Base-by-base conservation (phyloP, 108 stramenopile species). In the Stephanodiscus triporus region DNA sequence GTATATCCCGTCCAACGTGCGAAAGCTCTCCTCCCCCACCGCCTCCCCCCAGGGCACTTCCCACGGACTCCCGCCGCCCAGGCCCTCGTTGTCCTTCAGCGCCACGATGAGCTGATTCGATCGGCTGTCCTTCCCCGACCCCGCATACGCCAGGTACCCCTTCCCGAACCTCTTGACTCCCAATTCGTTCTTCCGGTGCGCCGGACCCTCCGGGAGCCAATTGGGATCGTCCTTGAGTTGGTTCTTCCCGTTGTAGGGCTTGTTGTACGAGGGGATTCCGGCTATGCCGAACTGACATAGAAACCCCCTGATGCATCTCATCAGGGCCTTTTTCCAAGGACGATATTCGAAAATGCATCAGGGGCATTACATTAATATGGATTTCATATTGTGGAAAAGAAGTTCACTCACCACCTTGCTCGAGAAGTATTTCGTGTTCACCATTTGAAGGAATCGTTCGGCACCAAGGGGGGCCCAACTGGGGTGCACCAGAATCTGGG, bases 251-350 rank as follows among this genome's bases (percentile, higher is more conserved):
- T 65, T 47, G 26, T 82, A 91, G 6, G 65, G 32, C 62, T 81
- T 81, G 26, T 71, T 72, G 30, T 70, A 76, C 36, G 71, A 53
- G 53, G 81, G 78, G 53, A 87, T 77, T 0, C 87, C 84, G 45
- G 87, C 75, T 20, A 97, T 75, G 23, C 96, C 96, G 77, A 95
- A 95, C 62, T 97, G 96, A 66, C 92, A 93, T 6, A 96, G 42
- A 57, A 96, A 96, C 26, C 80, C 75, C 8, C 83, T 57, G 24
- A 95, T 66, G 68, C 92, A 91, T 55, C 96, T 85, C 87, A 95
- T 93, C 24, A 97, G 40, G 6, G 94, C 89, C 60, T 61, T 13
- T 34, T n/a, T 30, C n/a, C 17, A 0, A 32, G 13, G 55, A 14
- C 0, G 24, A 14, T 29, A 17, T 16, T 16, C 53, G 20, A 8